Conservation (phyloP, 2,329 filamentous ascomycete genomes). For the Fusarium graminum region DNA sequence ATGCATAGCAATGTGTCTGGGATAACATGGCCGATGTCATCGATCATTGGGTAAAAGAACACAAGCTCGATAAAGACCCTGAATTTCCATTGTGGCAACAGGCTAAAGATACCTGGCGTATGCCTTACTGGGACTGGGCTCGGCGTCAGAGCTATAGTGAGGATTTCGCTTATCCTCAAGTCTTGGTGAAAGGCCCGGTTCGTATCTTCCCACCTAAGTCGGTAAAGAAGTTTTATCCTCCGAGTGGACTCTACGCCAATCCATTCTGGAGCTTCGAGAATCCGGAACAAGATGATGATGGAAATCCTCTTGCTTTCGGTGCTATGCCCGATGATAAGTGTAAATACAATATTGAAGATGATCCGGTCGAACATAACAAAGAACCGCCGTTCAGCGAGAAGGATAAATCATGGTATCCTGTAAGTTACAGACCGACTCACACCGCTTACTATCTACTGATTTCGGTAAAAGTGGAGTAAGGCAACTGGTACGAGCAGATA, state of each 20-base stretch:
- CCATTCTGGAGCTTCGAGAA: conserved; percentile 1
- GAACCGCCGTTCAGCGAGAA: rapidly evolving
- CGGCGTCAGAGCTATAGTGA: not conserved
- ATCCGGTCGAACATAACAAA: not conserved
- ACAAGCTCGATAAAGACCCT: rapidly evolving
- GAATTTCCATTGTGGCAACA: not conserved
- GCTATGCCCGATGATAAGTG: not conserved
- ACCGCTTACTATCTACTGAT: not conserved
- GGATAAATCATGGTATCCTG: not conserved
- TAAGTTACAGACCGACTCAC: not conserved
- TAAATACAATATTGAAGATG: not conserved
- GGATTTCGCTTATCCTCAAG: not conserved
- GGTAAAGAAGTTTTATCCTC: not conserved
- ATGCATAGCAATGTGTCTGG: conserved; percentile 14
- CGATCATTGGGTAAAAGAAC: not conserved
- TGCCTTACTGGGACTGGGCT: conserved; percentile 17
- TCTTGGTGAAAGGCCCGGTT: not conserved
- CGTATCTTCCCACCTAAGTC: not conserved
- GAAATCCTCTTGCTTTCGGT: rapidly evolving
- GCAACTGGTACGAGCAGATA: conserved; percentile 2
- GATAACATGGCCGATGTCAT: not conserved
- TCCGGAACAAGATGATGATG: not conserved
- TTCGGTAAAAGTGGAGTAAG: not conserved
- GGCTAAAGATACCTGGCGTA: not conserved
- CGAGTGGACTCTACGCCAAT: not conserved